Evolutionary conservation across 768 basidiomycete genomes (phyloP), one percentile per base, ranked within the genome.

Genomic region (Leccinum obscurum): DNA sequence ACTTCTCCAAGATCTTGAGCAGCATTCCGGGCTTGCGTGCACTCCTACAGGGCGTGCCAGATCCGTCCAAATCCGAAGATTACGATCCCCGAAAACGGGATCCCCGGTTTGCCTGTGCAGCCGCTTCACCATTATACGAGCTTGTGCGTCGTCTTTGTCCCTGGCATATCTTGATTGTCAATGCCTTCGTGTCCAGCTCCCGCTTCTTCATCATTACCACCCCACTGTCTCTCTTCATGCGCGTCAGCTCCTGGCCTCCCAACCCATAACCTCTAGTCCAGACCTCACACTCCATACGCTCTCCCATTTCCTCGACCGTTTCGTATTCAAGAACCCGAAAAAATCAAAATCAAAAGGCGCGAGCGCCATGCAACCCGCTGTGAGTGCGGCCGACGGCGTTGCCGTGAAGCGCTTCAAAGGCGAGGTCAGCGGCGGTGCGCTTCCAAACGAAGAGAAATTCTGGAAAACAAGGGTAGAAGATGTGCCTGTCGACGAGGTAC

Each of bases 251-350:
- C 82, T 98, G 53, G 69, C 78, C 1, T 83, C 81, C 8, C 80
- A 88, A 52, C 88, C 89, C 0, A 77, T 98, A 11, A 92, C 93
- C 0, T 89, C 91, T 10, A 88, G 85, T 9, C 83, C 93, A 0
- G 95, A 98, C 69, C 88, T 99, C 52, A 87, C 92, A 10, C 86
- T 94, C 58, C 95, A 97, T 77, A 95, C 95, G 1, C 84, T 98
- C 24, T 88, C 92, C 1, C 92, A 95, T 68, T 98, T 99, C 84
- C 83, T 98, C 44, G 97, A 98, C 71, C 86, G 95, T 3, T 98
- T 98, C 77, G 92, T 98, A 48, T 98, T 93, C 80, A 93, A 95
- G 75, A 98, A 98, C 72, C 88, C 95, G 1, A 98, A 98, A 78
- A 87, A 89, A 66, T 63, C 76, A 2, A 81, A 78, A 58, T 77